Evolutionary conservation across 768 basidiomycete genomes (phyloP), one percentile per base, ranked within the genome.

Genomic region (Naematelia aurantialba): DNA sequence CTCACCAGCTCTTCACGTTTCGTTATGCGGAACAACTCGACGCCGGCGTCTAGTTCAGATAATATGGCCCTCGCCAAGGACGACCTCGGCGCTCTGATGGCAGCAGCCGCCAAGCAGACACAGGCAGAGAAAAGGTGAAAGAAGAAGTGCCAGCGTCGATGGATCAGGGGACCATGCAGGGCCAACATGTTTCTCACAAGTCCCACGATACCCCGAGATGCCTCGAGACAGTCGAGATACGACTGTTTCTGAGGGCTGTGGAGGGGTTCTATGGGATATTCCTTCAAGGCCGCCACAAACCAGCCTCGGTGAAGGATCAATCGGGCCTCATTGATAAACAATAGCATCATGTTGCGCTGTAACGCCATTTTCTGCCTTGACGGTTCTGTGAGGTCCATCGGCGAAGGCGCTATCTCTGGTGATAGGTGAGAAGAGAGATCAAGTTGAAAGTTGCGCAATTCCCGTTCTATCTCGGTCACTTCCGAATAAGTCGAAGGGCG

Each of bases 301-400:
- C 56, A 58, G 3, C 47, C 27, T 3, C 56, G 46, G 27, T 58
- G 56, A 14, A 58, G 27, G 31, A 47, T 45, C 13, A 59, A 14
- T n/a, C 52, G 45, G 21, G 63, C 63, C 49, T 65, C 63, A 44
- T 55, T 61, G 31, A 65, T 54, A 45, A 56, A 65, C 34, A 65
- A 26, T 26, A 65, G 48, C 5, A 65, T 34, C 63, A 61, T 54
- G 46, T 60, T 65, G 8, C 63, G 12, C 47, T 58, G 55, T 26
- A 61, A 61, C n/a, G 59, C 56, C 27, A 53, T 30, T 39, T 53
- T 47, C 25, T 58, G 50, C 27, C 46, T 42, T 10, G 46, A 19
- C 8, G 52, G 54, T n/a, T 65, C 55, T 21, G 51, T 52, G 24
- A 61, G 29, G 22, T 65, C 63, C 22, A 60, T 19, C 21, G 55